phyloP scores from a whole-genome alignment of 2,329 filamentous ascomycete species.

The Fusarium robinianum region DNA sequence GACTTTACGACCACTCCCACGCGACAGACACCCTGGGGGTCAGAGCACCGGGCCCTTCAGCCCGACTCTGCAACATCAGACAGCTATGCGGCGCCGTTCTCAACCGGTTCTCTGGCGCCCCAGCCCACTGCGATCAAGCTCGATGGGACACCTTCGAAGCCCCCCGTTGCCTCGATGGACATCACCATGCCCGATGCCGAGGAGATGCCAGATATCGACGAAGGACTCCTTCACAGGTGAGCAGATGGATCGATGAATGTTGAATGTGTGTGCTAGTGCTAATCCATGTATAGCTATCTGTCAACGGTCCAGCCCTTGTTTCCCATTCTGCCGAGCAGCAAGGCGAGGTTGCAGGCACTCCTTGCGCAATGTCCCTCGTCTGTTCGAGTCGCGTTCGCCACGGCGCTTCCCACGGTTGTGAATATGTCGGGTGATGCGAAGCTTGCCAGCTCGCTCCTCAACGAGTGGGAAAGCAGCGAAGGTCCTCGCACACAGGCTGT shows the following conservation, averaged over 20 bases:
- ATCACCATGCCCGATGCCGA: slow-evolving; percentile 41
- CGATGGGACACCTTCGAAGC: slow-evolving; percentile 44
- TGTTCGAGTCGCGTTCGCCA: slow-evolving; percentile 66
- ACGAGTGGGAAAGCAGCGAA: slow-evolving; percentile 55
- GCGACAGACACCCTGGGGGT: slow-evolving; percentile 52
- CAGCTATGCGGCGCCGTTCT: slow-evolving; percentile 40
- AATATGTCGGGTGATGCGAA: slow-evolving; percentile 48
- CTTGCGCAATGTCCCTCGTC: slow-evolving; percentile 59
- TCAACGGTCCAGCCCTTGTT: slow-evolving; percentile 68
- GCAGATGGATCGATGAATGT: slow-evolving; percentile 21
- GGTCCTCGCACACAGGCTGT: slow-evolving; percentile 45
- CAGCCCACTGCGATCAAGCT: slow-evolving; percentile 49
- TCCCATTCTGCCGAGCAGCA: slow-evolving; percentile 65
- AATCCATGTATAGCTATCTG: slow-evolving; percentile 57
- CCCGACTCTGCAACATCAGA: slow-evolving; percentile 46
- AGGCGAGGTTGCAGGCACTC: slow-evolving; percentile 58
- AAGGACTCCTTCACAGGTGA: slow-evolving; percentile 52
- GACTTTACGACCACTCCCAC: slow-evolving; percentile 47
- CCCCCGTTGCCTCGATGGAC: slow-evolving; percentile 43
- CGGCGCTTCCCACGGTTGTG: slow-evolving; percentile 61
- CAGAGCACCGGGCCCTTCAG: slow-evolving; percentile 52
- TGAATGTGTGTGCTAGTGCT: slow-evolving; percentile 5
- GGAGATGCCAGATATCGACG: slow-evolving; percentile 47
- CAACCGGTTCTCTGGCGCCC: slow-evolving; percentile 51
- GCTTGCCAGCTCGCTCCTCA: slow-evolving; percentile 52